Evolutionary conservation across 192 early-diverging fungal genomes (phyloP), one percentile per base, ranked within the genome.

Genomic region (Mortierella hygrophila): DNA sequence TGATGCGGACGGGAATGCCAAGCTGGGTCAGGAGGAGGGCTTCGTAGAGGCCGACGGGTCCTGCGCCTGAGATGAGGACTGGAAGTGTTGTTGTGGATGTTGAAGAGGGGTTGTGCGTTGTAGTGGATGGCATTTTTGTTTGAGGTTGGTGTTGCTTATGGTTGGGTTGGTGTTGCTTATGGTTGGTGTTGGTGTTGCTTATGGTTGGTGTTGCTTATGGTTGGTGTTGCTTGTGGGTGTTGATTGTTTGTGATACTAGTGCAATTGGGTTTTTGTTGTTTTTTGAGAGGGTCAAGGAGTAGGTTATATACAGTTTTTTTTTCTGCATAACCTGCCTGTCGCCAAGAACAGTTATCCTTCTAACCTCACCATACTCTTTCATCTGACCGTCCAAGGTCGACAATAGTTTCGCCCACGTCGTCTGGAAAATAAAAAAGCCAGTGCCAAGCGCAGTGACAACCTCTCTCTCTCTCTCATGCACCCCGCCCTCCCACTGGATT

Each of bases 41-140:
- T 38, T 52, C 26, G n/a, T 68, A 78, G 8, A 82, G 60, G 20
- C 81, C 81, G 6, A 82, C 76, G 18, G 70, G 81, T 20, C 81
- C 70, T 41, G 42, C 81, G 20, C 81, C 81, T 44, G 75, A 15
- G 63, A 82, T 82, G 4, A 82, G 60, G 42, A 82, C 75, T 23
- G 81, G 69, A 16, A 63, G 5, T 9, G 69, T 40, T 20, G 52
- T 20, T 0, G 41, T 5, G 9, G 72, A 26, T 15, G 49, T 26
- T 10, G 21, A 44, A 9, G 49, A n/a, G 23, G 54, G 44, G 35
- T 26, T 35, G 35, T 21, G 21, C 13, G 72, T 32, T 20, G 47
- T 26, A 9, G 42, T 44, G 6, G 54, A 75, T 20, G 74, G 32
- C n/a, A 65, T 32, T 46, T 13, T 46, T 46, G 29, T 65, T 65